Conservation (phyloP, 1,284 basidiomycete genomes). For the Moesziomyces sp. region DNA sequence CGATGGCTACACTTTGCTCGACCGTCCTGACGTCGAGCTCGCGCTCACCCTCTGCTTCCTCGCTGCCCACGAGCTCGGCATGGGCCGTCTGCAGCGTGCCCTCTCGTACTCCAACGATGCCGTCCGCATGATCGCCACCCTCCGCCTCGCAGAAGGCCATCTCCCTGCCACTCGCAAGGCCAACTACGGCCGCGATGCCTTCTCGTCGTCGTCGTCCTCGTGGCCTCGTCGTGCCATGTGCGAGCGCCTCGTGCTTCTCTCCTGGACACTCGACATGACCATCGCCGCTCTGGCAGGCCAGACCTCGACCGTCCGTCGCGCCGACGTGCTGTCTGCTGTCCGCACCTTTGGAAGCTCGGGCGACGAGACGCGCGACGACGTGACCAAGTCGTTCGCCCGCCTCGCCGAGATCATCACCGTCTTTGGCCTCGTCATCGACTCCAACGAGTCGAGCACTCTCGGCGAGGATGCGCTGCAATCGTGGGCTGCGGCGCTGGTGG, state of each 20-base stretch:
- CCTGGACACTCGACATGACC: slow-evolving; percentile 50
- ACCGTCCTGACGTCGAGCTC: slow-evolving; percentile 66
- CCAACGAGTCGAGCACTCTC: slow-evolving; percentile 28
- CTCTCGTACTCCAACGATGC: slow-evolving; percentile 66
- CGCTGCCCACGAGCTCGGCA: slow-evolving; percentile 68
- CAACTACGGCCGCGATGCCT: slow-evolving; percentile 24
- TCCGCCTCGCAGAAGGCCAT: slow-evolving; percentile 39
- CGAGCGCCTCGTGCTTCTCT: slow-evolving; percentile 41
- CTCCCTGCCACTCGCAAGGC: slow-evolving; percentile 29
- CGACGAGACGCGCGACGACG: slow-evolving; percentile 51
- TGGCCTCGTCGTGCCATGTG: slow-evolving; percentile 44
- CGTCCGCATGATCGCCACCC: slow-evolving; percentile 31
- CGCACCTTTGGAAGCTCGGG: slow-evolving; percentile 59
- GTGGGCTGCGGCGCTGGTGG: slow-evolving; percentile 69
- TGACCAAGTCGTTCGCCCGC: slow-evolving; percentile 68
- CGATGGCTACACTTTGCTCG: slow-evolving; percentile 45
- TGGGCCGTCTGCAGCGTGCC: slow-evolving; percentile 67
- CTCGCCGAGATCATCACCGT: slow-evolving; percentile 68
- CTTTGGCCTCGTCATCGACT: slow-evolving; percentile 67
- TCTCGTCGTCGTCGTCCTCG: slow-evolving; percentile 25
- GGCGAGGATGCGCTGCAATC: slow-evolving; percentile 51
- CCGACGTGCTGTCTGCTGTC: slow-evolving; percentile 34
- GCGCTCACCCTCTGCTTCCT: slow-evolving; percentile 68
- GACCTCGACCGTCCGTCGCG: slow-evolving; percentile 29
- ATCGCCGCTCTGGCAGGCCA: slow-evolving; percentile 38